Conservation (phyloP, 2,329 filamentous ascomycete genomes). For the Verticillium alfalfae region DNA sequence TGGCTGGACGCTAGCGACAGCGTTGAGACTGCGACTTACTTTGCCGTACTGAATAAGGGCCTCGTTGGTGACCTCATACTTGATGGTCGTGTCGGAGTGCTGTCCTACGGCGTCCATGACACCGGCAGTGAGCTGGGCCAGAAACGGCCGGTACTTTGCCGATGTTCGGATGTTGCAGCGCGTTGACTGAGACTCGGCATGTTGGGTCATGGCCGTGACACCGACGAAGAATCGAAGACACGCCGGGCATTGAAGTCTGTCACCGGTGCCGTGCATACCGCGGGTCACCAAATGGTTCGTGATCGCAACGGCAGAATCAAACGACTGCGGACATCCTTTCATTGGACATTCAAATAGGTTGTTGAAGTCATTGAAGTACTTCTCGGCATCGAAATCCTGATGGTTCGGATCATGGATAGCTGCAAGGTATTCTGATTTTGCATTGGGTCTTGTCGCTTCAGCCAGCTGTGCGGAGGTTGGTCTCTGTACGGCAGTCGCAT, state of each 20-base stretch:
- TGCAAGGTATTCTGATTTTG: conserved; percentile 12
- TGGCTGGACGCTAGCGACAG: not conserved
- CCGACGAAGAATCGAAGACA: conserved; percentile 36
- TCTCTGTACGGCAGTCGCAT: conserved; percentile 13
- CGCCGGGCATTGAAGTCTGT: conserved; percentile 33
- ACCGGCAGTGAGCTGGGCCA: conserved; percentile 33
- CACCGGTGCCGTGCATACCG: conserved; percentile 26
- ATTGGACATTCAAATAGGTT: not conserved
- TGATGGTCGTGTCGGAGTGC: conserved; percentile 24
- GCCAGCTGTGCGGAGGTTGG: conserved; percentile 14
- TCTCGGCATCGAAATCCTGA: conserved; percentile 37
- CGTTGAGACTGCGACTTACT: not conserved
- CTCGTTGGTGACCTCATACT: conserved; percentile 21
- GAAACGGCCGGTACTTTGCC: conserved; percentile 27
- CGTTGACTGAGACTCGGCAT: conserved; percentile 37
- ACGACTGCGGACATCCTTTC: conserved; percentile 22
- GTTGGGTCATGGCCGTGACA: conserved; percentile 36
- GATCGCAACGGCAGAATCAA: conserved; percentile 24
- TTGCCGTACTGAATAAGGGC: not conserved
- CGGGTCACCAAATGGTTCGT: conserved; percentile 37
- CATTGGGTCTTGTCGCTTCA: conserved; percentile 8
- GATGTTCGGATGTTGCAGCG: conserved; percentile 37
- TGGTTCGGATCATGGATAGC: conserved; percentile 37
- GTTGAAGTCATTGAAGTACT: conserved; percentile 40
- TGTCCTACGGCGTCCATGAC: conserved; percentile 26